Conservation (phyloP, 805 yeast genomes). For the Metschnikowia continentalis region DNA sequence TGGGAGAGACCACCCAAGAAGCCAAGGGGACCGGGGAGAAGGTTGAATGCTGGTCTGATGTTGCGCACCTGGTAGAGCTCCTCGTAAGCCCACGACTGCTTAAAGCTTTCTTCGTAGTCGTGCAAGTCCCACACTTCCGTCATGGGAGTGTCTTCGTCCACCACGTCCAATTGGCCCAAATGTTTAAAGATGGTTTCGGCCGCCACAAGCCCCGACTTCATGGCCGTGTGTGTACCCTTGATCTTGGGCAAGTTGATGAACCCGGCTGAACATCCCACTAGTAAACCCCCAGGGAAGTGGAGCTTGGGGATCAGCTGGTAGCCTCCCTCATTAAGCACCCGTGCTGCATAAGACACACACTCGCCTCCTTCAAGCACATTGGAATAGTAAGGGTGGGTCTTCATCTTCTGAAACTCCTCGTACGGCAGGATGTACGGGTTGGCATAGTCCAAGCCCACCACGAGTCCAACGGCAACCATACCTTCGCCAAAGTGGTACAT, state of each 20-base stretch:
- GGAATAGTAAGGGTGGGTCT: constrained; percentile 81
- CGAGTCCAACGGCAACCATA: constrained; percentile 88
- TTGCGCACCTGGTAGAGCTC: constrained; percentile 85
- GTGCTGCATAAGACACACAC: constrained; percentile 90
- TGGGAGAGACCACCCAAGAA: constrained; percentile 75
- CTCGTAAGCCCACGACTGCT: constrained; percentile 78
- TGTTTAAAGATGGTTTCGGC: constrained; percentile 71
- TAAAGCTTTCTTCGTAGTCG: constrained; percentile 60
- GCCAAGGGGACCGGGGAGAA: constrained; percentile 51
- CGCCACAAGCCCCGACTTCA: constrained; percentile 92
- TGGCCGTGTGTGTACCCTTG: constrained; percentile 97
- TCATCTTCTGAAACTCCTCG: constrained; percentile 92
- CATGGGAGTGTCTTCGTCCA: constrained; percentile 41
- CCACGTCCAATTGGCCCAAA: constrained; percentile 40
- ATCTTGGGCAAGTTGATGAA: constrained; percentile 96
- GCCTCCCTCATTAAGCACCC: constrained; percentile 98
- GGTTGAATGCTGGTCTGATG: constrained; percentile 85
- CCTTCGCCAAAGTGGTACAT: constrained; percentile 96
- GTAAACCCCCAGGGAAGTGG: constrained; percentile 91
- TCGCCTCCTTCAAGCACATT: constrained; percentile 79
- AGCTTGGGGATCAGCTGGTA: constrained; percentile 87
- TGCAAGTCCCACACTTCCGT: constrained; percentile 46
- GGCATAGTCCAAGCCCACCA: constrained; percentile 87
- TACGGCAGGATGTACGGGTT: constrained; percentile 96
- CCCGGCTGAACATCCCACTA: constrained; percentile 95